phyloP scores from a whole-genome alignment of 192 early-diverging fungal genomes.

The Helicostylum pulchrum region DNA sequence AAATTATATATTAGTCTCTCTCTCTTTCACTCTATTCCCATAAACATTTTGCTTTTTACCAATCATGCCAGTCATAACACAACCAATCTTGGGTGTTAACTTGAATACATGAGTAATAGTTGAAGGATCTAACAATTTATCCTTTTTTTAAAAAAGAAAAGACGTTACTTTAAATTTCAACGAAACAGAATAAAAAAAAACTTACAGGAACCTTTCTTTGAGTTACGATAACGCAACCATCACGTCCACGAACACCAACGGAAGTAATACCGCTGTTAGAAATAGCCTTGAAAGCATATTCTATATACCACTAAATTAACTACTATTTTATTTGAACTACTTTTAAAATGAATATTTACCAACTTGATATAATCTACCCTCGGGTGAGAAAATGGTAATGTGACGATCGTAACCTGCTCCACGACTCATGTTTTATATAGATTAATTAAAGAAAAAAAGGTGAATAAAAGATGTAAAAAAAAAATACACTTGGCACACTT shows the following conservation, averaged over 20 bases:
- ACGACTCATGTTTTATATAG: slow-evolving; percentile 24
- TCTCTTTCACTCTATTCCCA: background rate
- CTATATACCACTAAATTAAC: slow-evolving; percentile 41
- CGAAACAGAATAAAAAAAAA: background rate
- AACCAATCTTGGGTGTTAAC: slow-evolving; percentile 90
- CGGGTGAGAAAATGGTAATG: slow-evolving; percentile 99
- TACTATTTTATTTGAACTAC: background rate
- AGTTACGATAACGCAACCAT: slow-evolving; percentile 90
- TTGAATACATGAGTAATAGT: slow-evolving; percentile 93
- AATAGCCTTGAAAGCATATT: slow-evolving; percentile 99
- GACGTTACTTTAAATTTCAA: background rate
- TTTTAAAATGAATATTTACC: slow-evolving; percentile 49
- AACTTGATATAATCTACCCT: slow-evolving; percentile 99
- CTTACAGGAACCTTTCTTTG: slow-evolving; percentile 94
- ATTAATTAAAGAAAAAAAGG: background rate
- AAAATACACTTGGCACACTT: too few relatives aligned
- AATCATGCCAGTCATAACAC: slow-evolving; percentile 97
- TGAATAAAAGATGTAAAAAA: background rate
- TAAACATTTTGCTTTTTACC: slow-evolving; percentile 39
- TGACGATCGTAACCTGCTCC: slow-evolving; percentile 94
- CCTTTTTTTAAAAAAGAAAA: slow-evolving; percentile 42
- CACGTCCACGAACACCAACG: slow-evolving; percentile 93
- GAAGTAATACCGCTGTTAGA: slow-evolving; percentile 94
- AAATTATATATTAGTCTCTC: slow-evolving; percentile 1
- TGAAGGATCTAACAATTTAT: slow-evolving; percentile 93